phyloP scores from a whole-genome alignment of 176 grass and related monocot species.

The Rhipidocladum racemiflorum region DNA sequence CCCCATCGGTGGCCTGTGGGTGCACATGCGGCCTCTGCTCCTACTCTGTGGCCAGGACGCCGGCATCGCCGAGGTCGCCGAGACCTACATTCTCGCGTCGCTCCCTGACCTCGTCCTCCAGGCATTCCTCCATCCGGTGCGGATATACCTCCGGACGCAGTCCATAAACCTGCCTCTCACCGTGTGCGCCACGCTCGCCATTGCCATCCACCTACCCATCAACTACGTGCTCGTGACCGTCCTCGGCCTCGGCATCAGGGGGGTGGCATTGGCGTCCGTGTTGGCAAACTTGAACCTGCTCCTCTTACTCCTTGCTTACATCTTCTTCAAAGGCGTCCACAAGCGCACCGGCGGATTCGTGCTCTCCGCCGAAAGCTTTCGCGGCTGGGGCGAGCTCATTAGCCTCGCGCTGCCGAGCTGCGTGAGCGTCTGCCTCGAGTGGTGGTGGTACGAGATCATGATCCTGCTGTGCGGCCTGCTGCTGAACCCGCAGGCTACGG shows the following conservation, averaged over 20 bases:
- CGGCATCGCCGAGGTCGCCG: slow-evolving; percentile 58
- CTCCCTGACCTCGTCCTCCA: slow-evolving; percentile 74
- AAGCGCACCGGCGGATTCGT: slow-evolving; percentile 57
- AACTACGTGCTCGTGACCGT: slow-evolving; percentile 65
- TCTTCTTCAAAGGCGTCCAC: slow-evolving; percentile 48
- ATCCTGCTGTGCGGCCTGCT: slow-evolving; percentile 86
- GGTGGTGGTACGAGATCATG: slow-evolving; percentile 99
- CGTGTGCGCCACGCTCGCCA: slow-evolving; percentile 63
- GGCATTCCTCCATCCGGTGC: slow-evolving; percentile 73
- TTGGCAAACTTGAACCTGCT: slow-evolving; percentile 70
- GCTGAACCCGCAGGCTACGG: slow-evolving; percentile 75
- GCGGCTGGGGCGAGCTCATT: slow-evolving; percentile 58
- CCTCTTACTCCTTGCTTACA: slow-evolving; percentile 65
- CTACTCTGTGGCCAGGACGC: slow-evolving; percentile 74
- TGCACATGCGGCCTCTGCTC: slow-evolving; percentile 65
- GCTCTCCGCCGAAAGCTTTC: slow-evolving; percentile 57
- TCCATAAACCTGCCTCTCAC: slow-evolving; percentile 83
- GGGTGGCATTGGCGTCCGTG: slow-evolving; percentile 72
- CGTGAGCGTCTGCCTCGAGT: slow-evolving; percentile 81
- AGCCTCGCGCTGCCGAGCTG: slow-evolving; percentile 68
- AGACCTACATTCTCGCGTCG: slow-evolving; percentile 78
- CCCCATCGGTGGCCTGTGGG: slow-evolving; percentile 67
- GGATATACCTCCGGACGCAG: slow-evolving; percentile 75
- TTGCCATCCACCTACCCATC: slow-evolving; percentile 70
- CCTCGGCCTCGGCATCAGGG: slow-evolving; percentile 60